Percentiles rank a stretch among this genome's conserved stretches.
Evolutionary conservation across 805 yeast genomes (phyloP).

Genomic region (Saturnispora mendoncae): DNA sequence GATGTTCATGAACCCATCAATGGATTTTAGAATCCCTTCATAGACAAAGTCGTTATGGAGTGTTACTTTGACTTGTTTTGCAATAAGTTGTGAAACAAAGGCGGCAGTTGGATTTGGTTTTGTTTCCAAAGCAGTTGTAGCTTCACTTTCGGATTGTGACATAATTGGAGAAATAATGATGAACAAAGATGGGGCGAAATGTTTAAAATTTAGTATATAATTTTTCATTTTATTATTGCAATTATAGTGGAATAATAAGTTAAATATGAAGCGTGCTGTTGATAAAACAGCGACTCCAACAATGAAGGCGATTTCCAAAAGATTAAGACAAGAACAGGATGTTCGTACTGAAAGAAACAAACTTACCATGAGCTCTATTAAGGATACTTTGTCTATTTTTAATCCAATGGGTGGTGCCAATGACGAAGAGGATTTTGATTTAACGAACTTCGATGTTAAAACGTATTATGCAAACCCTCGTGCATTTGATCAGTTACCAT

Average conservation of each 20-base stretch:
- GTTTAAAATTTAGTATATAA: too few relatives aligned
- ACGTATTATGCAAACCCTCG: constrained; percentile 27
- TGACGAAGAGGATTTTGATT: constrained; percentile 27
- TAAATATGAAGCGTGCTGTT: too few relatives aligned
- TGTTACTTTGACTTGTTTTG: constrained; percentile 73
- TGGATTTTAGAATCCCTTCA: constrained; percentile 57
- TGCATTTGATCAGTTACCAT: constrained; percentile 27
- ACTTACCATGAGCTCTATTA: constrained; percentile 33
- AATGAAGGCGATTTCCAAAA: constrained; percentile 14
- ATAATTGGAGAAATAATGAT: not conserved
- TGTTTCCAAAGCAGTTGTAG: not conserved
- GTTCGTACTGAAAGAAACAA: constrained; percentile 27
- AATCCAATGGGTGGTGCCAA: constrained; percentile 24
- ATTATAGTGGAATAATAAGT: too few relatives aligned
- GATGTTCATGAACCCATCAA: constrained; percentile 95
- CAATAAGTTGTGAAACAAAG: constrained; percentile 71
- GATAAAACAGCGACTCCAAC: constrained; percentile 1
- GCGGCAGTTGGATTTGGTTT: constrained; percentile 16
- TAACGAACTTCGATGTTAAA: constrained; percentile 27
- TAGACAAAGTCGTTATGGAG: constrained; percentile 83
- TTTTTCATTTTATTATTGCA: too few relatives aligned
- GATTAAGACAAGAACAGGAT: constrained; percentile 24
- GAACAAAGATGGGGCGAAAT: too few relatives aligned
- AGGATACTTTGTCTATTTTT: constrained; percentile 30
- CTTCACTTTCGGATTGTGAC: not conserved